Percentiles rank a stretch among this genome's conserved stretches.
phyloP scores from a whole-genome alignment of 2,329 filamentous ascomycete species.

The Plectosphaerella sp. region DNA sequence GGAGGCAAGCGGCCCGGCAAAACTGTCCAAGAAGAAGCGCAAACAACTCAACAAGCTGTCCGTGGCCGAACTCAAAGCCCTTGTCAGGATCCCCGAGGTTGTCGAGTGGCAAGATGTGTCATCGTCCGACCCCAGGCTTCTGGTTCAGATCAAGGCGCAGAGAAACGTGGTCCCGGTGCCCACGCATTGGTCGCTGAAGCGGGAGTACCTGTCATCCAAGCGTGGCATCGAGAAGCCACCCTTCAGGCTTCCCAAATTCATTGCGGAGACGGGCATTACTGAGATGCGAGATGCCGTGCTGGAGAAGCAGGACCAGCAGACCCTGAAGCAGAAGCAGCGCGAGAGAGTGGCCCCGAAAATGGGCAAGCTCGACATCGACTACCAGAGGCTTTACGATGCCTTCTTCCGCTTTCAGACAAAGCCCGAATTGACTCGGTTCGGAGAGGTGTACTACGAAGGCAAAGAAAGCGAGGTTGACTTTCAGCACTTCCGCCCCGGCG shows the following conservation, averaged over 20 bases:
- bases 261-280: slow-evolving; percentile 92
- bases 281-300: slow-evolving; percentile 97
- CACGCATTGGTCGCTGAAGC: slow-evolving; percentile 89
- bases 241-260: slow-evolving; percentile 91
- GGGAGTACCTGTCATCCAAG: slow-evolving; percentile 96
- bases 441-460: slow-evolving; percentile 99
- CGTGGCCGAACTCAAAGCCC: slow-evolving; percentile 89
- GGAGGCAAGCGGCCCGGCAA: slow-evolving; percentile 57
- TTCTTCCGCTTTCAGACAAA: slow-evolving; percentile 99
- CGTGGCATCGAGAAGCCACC: slow-evolving; percentile 93
- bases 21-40: slow-evolving; percentile 89
- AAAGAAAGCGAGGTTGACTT: slow-evolving; percentile 97
- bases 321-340: slow-evolving; percentile 90
- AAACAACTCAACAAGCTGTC: slow-evolving; percentile 91
- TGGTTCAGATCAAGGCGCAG: slow-evolving; percentile 92
- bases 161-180: slow-evolving; percentile 95
- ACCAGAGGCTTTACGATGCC: slow-evolving; percentile 95
- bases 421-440: slow-evolving; percentile 87
- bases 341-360: slow-evolving; percentile 94
- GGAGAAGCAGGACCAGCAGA: slow-evolving; percentile 91
- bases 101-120: slow-evolving; percentile 98
- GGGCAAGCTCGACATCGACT: slow-evolving; percentile 96
- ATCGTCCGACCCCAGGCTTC: slow-evolving; percentile 78
- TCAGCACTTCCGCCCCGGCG: slow-evolving; percentile 82
- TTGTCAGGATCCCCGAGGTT: slow-evolving; percentile 86